Percentiles rank a stretch among this genome's conserved stretches.
Evolutionary conservation across 345 rosid genomes (phyloP).

Genomic region (Ceriops tagal): DNA sequence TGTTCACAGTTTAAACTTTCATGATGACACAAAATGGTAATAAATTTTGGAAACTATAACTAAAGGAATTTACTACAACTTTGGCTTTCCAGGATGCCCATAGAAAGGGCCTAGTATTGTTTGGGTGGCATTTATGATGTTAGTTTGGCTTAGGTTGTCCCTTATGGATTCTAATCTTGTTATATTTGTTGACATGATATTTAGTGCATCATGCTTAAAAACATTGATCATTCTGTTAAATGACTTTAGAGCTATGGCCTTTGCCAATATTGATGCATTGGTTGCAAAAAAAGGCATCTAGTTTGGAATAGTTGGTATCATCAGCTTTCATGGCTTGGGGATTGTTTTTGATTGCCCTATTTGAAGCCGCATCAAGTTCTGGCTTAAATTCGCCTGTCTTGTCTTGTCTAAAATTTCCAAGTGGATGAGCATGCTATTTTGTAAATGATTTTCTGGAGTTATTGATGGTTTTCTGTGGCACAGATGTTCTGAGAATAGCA

Average conservation of each 20-base stretch:
- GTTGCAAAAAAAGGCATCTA: neutral
- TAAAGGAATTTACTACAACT: too few species aligned
- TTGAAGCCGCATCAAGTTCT: neutral
- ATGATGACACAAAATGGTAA: too few species aligned
- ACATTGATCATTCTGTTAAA: too few species aligned
- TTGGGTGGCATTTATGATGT: too few species aligned
- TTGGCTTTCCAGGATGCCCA: too few species aligned
- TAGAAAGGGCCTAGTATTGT: too few species aligned
- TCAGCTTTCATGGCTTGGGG: neutral
- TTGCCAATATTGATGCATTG: neutral
- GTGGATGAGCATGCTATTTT: neutral
- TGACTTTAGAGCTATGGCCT: neutral
- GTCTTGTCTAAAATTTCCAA: neutral
- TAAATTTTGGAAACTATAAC: too few species aligned
- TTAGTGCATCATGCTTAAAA: neutral
- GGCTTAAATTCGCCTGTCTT: neutral
- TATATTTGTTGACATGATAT: neutral
- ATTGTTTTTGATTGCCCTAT: neutral
- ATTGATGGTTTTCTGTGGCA: neutral
- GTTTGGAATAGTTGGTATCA: too few species aligned
- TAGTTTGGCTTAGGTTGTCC: too few species aligned
- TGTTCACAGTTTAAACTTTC: too few species aligned
- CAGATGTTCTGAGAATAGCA: conserved; percentile 50
- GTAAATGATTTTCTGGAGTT: neutral
- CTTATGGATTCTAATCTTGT: neutral